phyloP scores from a whole-genome alignment of 345 rosid species.

The Salix viminalis region DNA sequence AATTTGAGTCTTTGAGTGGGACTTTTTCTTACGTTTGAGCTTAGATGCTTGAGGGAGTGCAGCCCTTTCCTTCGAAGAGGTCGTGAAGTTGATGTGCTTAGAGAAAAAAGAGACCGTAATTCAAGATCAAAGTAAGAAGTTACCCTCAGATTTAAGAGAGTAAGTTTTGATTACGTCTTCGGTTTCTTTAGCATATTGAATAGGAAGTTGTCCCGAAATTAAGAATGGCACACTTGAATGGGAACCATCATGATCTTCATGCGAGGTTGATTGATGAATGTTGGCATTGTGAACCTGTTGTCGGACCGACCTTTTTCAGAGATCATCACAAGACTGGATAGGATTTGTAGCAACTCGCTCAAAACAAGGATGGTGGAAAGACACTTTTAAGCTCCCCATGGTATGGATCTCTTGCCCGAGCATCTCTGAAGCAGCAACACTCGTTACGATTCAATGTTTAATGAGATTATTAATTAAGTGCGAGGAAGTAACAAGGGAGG shows the following conservation, averaged over 20 bases:
- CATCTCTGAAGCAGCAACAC: neutral
- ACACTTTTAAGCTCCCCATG: conserved; percentile 91
- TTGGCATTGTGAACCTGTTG: conserved; percentile 56
- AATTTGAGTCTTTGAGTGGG: conserved; percentile 1
- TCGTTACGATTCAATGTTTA: neutral
- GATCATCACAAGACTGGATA: conserved; percentile 74
- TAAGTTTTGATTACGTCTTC: conserved; percentile 35
- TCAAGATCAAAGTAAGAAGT: conserved; percentile 59
- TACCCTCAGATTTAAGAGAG: conserved; percentile 82
- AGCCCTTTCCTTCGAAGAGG: conserved; percentile 76
- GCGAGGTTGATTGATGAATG: conserved; percentile 91
- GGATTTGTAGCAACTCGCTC: conserved; percentile 62
- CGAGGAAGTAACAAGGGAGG: conserved; percentile 28
- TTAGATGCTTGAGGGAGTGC: conserved; percentile 83
- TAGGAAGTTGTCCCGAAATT: neutral
- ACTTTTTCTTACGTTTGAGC: conserved; percentile 9
- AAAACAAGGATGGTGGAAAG: conserved; percentile 94
- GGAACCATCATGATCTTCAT: no score
- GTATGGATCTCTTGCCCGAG: conserved; percentile 39
- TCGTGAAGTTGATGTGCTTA: conserved; percentile 49
- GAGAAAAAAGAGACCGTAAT: conserved; percentile 63
- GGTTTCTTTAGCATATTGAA: neutral
- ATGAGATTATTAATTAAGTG: neutral
- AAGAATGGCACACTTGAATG: no score
- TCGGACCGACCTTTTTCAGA: conserved; percentile 75